phyloP scores from a whole-genome alignment of 345 rosid species.

The Eucalyptus shirleyi region DNA sequence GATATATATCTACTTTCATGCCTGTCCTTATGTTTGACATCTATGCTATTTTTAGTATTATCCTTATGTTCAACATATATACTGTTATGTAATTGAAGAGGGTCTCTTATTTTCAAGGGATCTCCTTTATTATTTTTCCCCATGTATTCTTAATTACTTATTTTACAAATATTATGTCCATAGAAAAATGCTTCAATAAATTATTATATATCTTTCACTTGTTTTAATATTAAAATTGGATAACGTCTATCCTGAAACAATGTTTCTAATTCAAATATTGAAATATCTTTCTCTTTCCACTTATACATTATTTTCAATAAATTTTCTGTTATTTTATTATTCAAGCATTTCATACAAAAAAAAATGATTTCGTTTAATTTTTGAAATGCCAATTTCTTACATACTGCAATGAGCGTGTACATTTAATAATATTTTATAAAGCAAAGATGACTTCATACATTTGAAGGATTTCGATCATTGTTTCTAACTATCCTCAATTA shows the following conservation, averaged over 20 bases:
- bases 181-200: background rate
- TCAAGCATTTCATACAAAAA: background rate
- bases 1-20: background rate
- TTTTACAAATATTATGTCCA: background rate
- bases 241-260: background rate
- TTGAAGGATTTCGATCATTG: background rate
- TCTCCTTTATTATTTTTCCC: background rate
- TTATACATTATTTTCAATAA: background rate
- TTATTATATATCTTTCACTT: background rate
- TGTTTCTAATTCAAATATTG: background rate
- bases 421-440: background rate
- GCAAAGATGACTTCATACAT: background rate
- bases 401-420: rapidly evolving
- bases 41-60: background rate
- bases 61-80: background rate
- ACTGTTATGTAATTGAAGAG: background rate
- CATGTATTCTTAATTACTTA: background rate
- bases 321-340: background rate
- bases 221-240: background rate
- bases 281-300: background rate
- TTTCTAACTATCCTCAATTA: background rate
- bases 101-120: background rate
- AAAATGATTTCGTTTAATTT: background rate
- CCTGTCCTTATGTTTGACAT: background rate
- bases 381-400: background rate